Evolutionary conservation across 1,284 basidiomycete genomes (phyloP), one percentile per base, ranked within the genome.

Genomic region (Agaricales sp.): DNA sequence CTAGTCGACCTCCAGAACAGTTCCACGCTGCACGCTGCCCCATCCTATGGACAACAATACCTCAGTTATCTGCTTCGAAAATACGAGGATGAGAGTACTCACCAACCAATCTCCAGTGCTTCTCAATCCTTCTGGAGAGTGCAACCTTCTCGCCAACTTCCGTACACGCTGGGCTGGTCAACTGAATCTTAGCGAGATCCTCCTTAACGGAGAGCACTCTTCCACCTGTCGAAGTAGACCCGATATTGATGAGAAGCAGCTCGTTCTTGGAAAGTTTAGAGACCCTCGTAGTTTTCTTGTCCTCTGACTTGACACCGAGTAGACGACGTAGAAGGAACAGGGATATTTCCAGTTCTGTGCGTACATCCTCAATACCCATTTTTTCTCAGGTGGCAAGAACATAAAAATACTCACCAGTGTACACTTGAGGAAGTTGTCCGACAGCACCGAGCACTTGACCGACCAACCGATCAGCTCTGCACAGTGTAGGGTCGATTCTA

Each of bases 201-300:
- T 87, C 91, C 69, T 93, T 95, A 60, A 95, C 90, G 59, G 79
- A 86, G 54, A 94, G 69, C 16, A 97, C 92, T 47, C 92, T 84
- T 37, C 93, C 93, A 56, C 93, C 93, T 2, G 91, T 93, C 19
- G 92, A 95, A 2, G 91, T 95, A 20, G 90, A 93, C 18, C 92
- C 91, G 54, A 95, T 94, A 70, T 95, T 94, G 72, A 94, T 91
- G 51, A 94, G 78, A 16, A 99, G 71, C 2, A 97, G 80, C 69
- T 99, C 95, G 65, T 88, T 89, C 69, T 96, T 96, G 50, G 83
- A 78, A 45, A 98, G 77, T 67, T 97, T 98, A 49, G 88, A 75
- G 22, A 94, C 92, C 67, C 92, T 98, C 45, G 95, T 96, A 66
- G 95, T 91, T 67, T 98, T 98, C 73, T 94, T 95, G 71, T 97